Conservation (phyloP, 345 rosid species). For the sweet orange (Citrus sinensis) region DNA sequence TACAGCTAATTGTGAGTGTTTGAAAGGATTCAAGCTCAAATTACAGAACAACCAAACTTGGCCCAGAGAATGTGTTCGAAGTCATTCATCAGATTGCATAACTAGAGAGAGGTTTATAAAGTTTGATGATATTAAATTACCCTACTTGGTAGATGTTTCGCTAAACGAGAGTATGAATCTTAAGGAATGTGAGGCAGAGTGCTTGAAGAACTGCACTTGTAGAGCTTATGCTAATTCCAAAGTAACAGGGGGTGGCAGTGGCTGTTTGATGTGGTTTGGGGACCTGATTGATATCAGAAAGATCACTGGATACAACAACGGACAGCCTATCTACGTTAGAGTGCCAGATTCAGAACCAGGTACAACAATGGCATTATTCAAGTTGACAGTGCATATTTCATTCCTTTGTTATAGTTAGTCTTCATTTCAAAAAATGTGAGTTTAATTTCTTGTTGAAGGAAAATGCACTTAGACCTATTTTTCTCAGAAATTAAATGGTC, state of each 20-base stretch:
- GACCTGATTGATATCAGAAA: conserved; percentile 4
- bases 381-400: not conserved
- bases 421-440: not conserved
- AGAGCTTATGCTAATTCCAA: conserved; percentile 23
- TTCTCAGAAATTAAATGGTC: not conserved
- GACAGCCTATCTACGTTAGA: conserved; percentile 26
- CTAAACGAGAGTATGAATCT: conserved; percentile 6
- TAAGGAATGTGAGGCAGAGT: not conserved
- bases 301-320: not conserved
- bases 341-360: conserved; percentile 23
- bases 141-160: not conserved
- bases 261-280: conserved; percentile 12
- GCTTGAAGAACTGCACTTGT: conserved; percentile 17
- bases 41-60: not conserved
- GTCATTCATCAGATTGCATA: conserved; percentile 10
- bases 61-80: not conserved
- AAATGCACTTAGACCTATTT: not conserved
- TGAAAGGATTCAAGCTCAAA: conserved; percentile 11
- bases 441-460: not conserved
- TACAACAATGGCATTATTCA: not conserved
- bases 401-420: not conserved
- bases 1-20: conserved; percentile 7
- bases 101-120: conserved; percentile 8
- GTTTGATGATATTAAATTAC: conserved; percentile 15
- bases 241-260: not conserved